Percentiles rank a stretch among this genome's conserved stretches.
Evolutionary conservation across 148 eudicot genomes (phyloP).

Genomic region (Polygonum aviculare): DNA sequence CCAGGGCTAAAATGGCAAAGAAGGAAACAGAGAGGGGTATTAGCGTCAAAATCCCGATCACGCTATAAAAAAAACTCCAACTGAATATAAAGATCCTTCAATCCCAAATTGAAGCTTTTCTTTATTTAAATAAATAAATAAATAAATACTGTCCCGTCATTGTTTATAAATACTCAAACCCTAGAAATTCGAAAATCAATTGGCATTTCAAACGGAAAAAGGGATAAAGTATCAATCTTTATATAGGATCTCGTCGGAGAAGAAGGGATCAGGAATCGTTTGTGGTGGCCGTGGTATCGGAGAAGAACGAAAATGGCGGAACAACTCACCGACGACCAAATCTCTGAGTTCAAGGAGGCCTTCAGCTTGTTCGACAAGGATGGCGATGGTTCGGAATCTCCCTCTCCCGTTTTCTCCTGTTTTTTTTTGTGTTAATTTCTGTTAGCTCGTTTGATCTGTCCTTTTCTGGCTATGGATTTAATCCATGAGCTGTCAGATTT

Average conservation of each 20-base stretch:
- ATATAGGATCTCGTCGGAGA: background rate
- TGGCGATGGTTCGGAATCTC: conserved; percentile 45
- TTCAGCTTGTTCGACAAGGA: conserved; percentile 63
- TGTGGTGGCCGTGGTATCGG: background rate
- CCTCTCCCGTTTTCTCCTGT: background rate
- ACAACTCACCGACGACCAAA: conserved; percentile 62
- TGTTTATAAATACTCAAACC: conserved; percentile 6
- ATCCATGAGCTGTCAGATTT: background rate
- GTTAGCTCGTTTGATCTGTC: conserved; percentile 1
- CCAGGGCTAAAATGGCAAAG: background rate
- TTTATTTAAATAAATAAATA: background rate
- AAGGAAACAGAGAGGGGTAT: background rate
- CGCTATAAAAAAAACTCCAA: background rate
- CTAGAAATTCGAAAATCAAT: conserved; percentile 5
- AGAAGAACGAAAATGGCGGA: conserved; percentile 20
- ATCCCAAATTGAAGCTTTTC: background rate
- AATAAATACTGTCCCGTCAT: background rate
- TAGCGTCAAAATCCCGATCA: background rate
- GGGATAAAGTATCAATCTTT: background rate
- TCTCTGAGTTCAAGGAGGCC: conserved; percentile 69
- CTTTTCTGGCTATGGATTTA: background rate
- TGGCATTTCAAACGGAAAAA: background rate
- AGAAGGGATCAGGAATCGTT: background rate
- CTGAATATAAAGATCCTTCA: background rate
- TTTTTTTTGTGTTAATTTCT: background rate